Conservation (phyloP, 805 yeast genomes). For the Priceomyces fermenticarens region DNA sequence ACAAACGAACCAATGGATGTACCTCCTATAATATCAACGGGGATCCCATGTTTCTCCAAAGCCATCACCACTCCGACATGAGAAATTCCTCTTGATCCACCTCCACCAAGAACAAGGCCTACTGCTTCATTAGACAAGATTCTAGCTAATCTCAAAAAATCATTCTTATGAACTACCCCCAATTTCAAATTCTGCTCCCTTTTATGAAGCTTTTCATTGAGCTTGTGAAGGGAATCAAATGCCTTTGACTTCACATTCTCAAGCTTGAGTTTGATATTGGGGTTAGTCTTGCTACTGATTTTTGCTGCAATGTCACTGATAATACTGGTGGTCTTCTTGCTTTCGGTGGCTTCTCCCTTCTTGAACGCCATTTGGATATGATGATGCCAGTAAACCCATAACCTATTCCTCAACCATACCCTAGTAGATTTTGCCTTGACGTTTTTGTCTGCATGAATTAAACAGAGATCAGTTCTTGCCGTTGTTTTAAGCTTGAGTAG, state of each 20-base stretch:
- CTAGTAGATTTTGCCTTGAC: slow-evolving; percentile 86
- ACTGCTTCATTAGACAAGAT: slow-evolving; percentile 89
- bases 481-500: slow-evolving; percentile 73
- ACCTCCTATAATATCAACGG: slow-evolving; percentile 92
- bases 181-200: slow-evolving; percentile 22
- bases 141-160: slow-evolving; percentile 85
- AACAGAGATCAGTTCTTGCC: slow-evolving; percentile 81
- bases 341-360: slow-evolving; percentile 14
- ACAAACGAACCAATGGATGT: slow-evolving; percentile 95
- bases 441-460: slow-evolving; percentile 77
- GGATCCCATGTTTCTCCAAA: slow-evolving; percentile 86
- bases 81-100: slow-evolving; percentile 93
- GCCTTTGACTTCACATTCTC: slow-evolving; percentile 32
- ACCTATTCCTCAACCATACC: slow-evolving; percentile 77
- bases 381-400: slow-evolving; percentile 93
- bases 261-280: slow-evolving; percentile 27
- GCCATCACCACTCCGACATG: slow-evolving; percentile 92
- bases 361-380: slow-evolving; percentile 70
- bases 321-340: slow-evolving; percentile 19
- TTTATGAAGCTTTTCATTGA: slow-evolving; percentile 18
- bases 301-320: slow-evolving; percentile 36
- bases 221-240: slow-evolving; percentile 22
- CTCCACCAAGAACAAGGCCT: slow-evolving; percentile 94
- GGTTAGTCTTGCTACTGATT: slow-evolving; percentile 30
- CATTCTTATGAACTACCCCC: slow-evolving; percentile 68